Evolutionary conservation across 2,329 filamentous ascomycete species (phyloP).

Genomic region (Raffaelea arxii): DNA sequence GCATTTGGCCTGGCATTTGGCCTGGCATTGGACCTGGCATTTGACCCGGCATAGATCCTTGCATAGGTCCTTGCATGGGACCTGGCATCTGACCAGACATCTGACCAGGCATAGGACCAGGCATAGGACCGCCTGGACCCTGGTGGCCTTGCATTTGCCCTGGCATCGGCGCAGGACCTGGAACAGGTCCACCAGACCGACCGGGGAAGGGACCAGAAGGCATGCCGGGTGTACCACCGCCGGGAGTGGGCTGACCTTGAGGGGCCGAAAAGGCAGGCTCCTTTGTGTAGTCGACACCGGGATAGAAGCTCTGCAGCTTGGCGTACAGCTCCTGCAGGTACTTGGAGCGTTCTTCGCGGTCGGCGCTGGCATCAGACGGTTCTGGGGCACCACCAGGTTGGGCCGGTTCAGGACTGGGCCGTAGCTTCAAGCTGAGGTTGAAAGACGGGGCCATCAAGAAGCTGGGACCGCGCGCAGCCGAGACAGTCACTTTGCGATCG

Average conservation of each 20-base stretch:
- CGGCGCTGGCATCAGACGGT: slow-evolving; percentile 31
- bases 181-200: background rate
- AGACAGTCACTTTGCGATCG: slow-evolving; percentile 58
- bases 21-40: too few relatives aligned
- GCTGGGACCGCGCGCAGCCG: slow-evolving; percentile 56
- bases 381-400: slow-evolving; percentile 20
- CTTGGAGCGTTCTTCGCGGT: slow-evolving; percentile 44
- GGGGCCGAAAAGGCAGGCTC: slow-evolving; percentile 36
- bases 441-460: slow-evolving; percentile 64
- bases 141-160: too few relatives aligned
- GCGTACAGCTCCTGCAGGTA: slow-evolving; percentile 47
- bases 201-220: background rate
- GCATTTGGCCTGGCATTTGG: too few relatives aligned
- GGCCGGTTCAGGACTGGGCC: slow-evolving; percentile 19
- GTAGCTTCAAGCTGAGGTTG: slow-evolving; percentile 37
- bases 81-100: too few relatives aligned
- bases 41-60: too few relatives aligned
- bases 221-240: background rate
- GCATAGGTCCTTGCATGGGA: too few relatives aligned
- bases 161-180: too few relatives aligned
- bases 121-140: background rate
- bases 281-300: slow-evolving; percentile 51
- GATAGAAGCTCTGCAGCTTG: slow-evolving; percentile 51
- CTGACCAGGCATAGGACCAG: too few relatives aligned
- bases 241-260: slow-evolving; percentile 12